phyloP scores from a whole-genome alignment of 2,329 filamentous ascomycete genomes.

The Leptosphaerulina australis region DNA sequence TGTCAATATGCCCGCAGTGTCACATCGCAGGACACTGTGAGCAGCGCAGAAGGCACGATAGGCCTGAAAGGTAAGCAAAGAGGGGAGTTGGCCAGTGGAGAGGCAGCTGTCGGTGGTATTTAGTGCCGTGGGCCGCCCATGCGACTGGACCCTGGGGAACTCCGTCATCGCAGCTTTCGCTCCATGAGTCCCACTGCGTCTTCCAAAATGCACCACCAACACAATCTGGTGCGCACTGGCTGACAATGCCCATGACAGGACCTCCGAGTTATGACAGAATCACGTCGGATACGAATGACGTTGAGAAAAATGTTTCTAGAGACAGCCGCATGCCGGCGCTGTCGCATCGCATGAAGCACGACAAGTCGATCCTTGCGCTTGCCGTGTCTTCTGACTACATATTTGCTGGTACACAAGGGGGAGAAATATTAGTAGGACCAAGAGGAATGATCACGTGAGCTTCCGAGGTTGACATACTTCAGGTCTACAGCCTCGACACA shows the following conservation, averaged over 20 bases:
- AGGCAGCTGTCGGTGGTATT: conserved; percentile 4
- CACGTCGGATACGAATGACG: conserved; percentile 16
- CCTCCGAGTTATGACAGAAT: conserved; percentile 34
- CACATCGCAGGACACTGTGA: conserved; percentile 32
- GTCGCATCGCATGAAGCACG: conserved; percentile 75
- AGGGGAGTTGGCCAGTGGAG: background rate
- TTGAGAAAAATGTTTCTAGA: conserved; percentile 1
- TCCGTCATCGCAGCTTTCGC: conserved; percentile 31
- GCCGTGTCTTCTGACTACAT: conserved; percentile 80
- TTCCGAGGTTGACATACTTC: conserved; percentile 43
- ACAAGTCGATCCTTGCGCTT: conserved; percentile 80
- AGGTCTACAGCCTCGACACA: conserved; percentile 81
- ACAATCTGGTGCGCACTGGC: conserved; percentile 19
- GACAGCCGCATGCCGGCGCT: conserved; percentile 61
- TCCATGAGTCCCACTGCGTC: conserved; percentile 11
- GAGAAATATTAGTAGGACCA: conserved; percentile 74
- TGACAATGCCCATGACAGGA: conserved; percentile 39
- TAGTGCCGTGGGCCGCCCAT: conserved; percentile 15
- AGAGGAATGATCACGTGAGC: background rate
- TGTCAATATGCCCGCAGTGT: conserved; percentile 37
- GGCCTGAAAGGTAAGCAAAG: conserved; percentile 24
- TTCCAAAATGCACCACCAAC: conserved; percentile 24
- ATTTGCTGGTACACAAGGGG: conserved; percentile 90
- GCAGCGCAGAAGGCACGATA: conserved; percentile 6
- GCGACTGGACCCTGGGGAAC: conserved; percentile 24